A percentile compares a stretch with the other conserved stretches of the same genome.
Evolutionary conservation across 495 filamentous ascomycete genomes (phyloP).

Genomic region (Hyphodiscus hymeniophilus): DNA sequence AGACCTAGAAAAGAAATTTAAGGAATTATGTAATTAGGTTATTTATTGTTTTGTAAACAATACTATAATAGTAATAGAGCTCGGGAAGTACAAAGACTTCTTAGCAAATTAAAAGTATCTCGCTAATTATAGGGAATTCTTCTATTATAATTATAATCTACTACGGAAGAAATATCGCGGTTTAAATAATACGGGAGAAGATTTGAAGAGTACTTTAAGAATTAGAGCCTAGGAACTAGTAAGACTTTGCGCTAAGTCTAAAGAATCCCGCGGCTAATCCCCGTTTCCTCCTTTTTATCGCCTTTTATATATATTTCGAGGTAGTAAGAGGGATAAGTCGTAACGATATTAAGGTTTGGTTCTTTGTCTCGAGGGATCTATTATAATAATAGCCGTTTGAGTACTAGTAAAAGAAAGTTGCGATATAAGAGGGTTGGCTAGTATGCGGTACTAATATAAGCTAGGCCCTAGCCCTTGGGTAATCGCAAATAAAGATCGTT

Average conservation of each 20-base stretch:
- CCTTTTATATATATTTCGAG: conserved; percentile 7
- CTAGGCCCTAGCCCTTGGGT: conserved; percentile 3
- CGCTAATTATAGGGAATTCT: conserved; percentile 16
- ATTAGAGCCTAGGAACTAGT: conserved; percentile 5
- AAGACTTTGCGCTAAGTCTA: conserved; percentile 10
- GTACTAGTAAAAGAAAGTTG: conserved; percentile 2
- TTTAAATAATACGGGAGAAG: conserved; percentile 13
- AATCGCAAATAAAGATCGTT: conserved; percentile 1
- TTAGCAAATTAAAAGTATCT: conserved; percentile 20
- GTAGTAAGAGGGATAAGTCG: neutral
- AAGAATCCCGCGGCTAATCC: conserved; percentile 6
- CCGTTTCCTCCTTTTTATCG: neutral
- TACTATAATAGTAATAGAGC: conserved; percentile 17
- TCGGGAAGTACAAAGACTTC: conserved; percentile 17
- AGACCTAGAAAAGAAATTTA: conserved; percentile 18
- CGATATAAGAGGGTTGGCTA: conserved; percentile 4
- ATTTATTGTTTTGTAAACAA: conserved; percentile 21
- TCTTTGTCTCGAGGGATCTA: no score
- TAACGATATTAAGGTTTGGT: neutral
- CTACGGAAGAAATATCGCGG: conserved; percentile 17
- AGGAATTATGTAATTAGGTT: conserved; percentile 18
- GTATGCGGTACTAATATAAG: conserved; percentile 5
- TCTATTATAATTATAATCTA: conserved; percentile 14
- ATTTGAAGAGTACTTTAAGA: conserved; percentile 9
- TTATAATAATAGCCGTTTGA: no score